Evolutionary conservation across 306 rosid genomes (phyloP).

Genomic region (Begonia masoniana): DNA sequence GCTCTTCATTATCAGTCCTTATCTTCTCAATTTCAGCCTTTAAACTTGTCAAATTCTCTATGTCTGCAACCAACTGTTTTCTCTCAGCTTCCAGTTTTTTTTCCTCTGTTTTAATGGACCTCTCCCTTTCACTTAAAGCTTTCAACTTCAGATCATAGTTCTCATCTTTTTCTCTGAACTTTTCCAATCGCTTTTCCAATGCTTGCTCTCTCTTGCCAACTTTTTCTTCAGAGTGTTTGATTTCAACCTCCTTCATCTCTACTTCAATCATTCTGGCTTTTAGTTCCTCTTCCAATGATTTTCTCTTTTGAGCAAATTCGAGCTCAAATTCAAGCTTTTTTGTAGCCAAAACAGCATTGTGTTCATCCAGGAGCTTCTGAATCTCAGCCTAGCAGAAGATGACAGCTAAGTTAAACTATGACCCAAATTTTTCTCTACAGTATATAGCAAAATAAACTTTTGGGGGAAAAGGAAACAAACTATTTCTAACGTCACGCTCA

Average conservation of each 20-base stretch:
- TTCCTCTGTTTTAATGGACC: conserved; percentile 52
- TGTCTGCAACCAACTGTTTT: conserved; percentile 39
- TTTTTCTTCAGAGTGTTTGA: conserved; percentile 78
- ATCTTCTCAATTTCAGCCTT: conserved; percentile 62
- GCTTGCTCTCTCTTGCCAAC: conserved; percentile 73
- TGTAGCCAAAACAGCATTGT: conserved; percentile 42
- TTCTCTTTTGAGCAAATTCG: conserved; percentile 67
- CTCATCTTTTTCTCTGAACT: conserved; percentile 84
- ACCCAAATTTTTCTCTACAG: too few relatives aligned
- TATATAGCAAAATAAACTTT: too few relatives aligned
- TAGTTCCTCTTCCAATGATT: conserved; percentile 59
- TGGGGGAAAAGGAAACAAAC: too few relatives aligned
- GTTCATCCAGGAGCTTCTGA: conserved; percentile 77
- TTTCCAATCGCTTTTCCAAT: conserved; percentile 68
- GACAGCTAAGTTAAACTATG: conserved; percentile 4
- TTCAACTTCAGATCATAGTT: conserved; percentile 62
- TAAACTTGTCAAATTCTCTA: conserved; percentile 47
- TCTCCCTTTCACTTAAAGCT: conserved; percentile 66
- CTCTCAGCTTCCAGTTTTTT: conserved; percentile 50
- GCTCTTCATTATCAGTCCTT: conserved; percentile 48
- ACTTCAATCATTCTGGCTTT: conserved; percentile 47
- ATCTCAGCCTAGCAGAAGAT: conserved; percentile 48
- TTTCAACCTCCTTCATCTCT: conserved; percentile 79
- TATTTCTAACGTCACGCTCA: too few relatives aligned
- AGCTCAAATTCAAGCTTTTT: conserved; percentile 69